These are phyloP conservation scores for Candolleomyces eurysporus DNA, from an alignment of 768 basidiomycete genomes.

Conservation along the genomic window DNA sequence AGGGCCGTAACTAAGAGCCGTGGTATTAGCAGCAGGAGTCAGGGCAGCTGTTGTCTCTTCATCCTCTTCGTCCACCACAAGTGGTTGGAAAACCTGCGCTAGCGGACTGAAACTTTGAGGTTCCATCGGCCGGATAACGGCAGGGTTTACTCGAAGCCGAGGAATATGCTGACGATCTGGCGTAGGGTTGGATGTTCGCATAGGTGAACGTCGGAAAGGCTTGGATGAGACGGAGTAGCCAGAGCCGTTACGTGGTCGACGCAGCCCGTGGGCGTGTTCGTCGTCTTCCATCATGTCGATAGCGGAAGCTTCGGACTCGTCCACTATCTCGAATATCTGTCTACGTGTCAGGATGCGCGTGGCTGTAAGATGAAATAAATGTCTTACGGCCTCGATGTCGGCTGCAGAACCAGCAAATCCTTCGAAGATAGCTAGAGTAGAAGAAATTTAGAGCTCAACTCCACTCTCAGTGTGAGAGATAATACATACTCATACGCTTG, in stretches of 20 bases:
- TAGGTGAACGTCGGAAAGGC: background rate
- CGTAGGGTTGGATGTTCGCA: slow-evolving; percentile 9
- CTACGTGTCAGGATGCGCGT: background rate
- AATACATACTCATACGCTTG: slow-evolving; percentile 67
- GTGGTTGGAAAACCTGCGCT: slow-evolving; percentile 71
- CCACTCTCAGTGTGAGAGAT: background rate
- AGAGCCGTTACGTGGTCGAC: slow-evolving; percentile 9
- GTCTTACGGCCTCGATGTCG: slow-evolving; percentile 71
- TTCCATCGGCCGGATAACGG: slow-evolving; percentile 34
- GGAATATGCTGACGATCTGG: slow-evolving; percentile 20
- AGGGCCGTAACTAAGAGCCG: slow-evolving; percentile 43
- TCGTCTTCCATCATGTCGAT: slow-evolving; percentile 47
- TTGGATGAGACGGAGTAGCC: background rate
- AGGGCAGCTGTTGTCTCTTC: slow-evolving; percentile 10
- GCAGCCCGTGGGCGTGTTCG: slow-evolving; percentile 15
- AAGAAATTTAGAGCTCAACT: background rate
- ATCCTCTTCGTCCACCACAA: slow-evolving; percentile 51
- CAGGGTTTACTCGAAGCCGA: slow-evolving; percentile 43
- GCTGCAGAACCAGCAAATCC: slow-evolving; percentile 68
- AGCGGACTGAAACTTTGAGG: slow-evolving; percentile 53
- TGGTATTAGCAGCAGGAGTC: slow-evolving; percentile 12
- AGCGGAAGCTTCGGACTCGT: slow-evolving; percentile 60
- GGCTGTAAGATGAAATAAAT: background rate
- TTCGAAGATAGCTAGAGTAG: slow-evolving; percentile 69
- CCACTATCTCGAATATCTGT: slow-evolving; percentile 76